Percentiles rank a stretch among this genome's conserved stretches.
Conservation (phyloP, 768 basidiomycete genomes). For the Tulasnella sp. region DNA sequence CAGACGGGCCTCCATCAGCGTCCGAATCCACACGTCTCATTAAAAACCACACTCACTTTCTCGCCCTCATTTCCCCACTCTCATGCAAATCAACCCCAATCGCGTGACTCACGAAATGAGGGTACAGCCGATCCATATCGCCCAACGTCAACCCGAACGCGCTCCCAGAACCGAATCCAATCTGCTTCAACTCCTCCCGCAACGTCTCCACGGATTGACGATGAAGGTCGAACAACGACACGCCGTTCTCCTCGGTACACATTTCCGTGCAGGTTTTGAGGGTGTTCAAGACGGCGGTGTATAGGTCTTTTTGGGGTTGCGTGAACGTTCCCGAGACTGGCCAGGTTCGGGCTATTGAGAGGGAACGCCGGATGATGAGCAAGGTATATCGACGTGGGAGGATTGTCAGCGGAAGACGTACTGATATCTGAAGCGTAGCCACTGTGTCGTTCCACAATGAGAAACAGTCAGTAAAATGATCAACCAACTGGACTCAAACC, state of each 20-base stretch:
- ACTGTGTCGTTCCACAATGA: slow-evolving; percentile 32
- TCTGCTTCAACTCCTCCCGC: slow-evolving; percentile 61
- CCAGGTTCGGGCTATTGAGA: slow-evolving; percentile 69
- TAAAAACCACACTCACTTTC: not conserved
- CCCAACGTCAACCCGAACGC: slow-evolving; percentile 41
- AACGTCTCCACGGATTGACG: slow-evolving; percentile 58
- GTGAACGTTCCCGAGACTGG: slow-evolving; percentile 79
- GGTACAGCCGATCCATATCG: slow-evolving; percentile 74
- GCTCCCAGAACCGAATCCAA: slow-evolving; percentile 37
- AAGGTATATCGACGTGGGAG: not conserved
- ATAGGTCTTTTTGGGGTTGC: slow-evolving; percentile 72
- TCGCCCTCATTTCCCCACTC: slow-evolving; percentile 33
- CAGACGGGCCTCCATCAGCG: not conserved
- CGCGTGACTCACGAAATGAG: slow-evolving; percentile 87
- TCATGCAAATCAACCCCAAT: slow-evolving; percentile 95
- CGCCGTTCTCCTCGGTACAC: slow-evolving; percentile 38
- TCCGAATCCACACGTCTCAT: not conserved
- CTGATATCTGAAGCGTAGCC: slow-evolving; percentile 95
- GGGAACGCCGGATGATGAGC: slow-evolving; percentile 16
- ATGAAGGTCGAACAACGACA: slow-evolving; percentile 73
- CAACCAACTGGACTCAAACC: not conserved
- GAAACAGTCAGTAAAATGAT: not conserved
- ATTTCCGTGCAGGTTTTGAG: slow-evolving; percentile 33
- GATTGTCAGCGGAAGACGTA: slow-evolving; percentile 31
- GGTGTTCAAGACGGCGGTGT: slow-evolving; percentile 42